Evolutionary conservation across 495 filamentous ascomycete genomes (phyloP), one percentile per base, ranked within the genome.

Genomic region (Aspergillus bridgeri): DNA sequence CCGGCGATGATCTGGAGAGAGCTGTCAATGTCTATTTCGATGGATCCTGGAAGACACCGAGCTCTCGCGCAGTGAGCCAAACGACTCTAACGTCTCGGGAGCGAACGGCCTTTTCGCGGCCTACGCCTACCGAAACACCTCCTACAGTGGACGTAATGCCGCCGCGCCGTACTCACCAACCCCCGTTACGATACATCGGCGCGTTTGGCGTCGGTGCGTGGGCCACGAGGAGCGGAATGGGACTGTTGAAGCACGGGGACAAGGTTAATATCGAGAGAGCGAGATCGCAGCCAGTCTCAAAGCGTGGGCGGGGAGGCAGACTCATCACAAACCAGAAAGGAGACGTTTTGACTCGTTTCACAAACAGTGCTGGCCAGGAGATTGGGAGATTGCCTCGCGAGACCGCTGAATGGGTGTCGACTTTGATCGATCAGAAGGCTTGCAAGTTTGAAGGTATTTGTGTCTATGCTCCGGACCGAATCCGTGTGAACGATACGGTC

Each of bases 261-360:
- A 50, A 69, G 20, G 85, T 97, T 59, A 86, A 79, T 49, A 96
- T 98, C 50, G 94, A 97, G 70, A 87, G 94, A 25, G 85, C 90
- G 51, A 92, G 86, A 71, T 87, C 86, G 6, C 85, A 86, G 52
- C 74, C 81, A 21, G 67, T 78, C 24, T 75, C 75, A n/a, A 86
- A 82, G 53, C 69, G 79, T 29, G 76, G 76, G 21, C 71, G 72
- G 54, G 77, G 66, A 55, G 79, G 62, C 76, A 85, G 74, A 62
- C 63, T 61, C 77, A 81, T 75, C n/a, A 61, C 65, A 3, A 76
- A 78, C 27, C 72, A 89, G 64, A 78, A 81, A 73, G 78, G 81
- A 23, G 94, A 98, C 71, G 85, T 96, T 33, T 80, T 98, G 49
- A 95, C 97, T n/a, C 86, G 94, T 17, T 98, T 98, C 68, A 96